A percentile compares a stretch with the other conserved stretches of the same genome.
phyloP scores from a whole-genome alignment of 306 rosid genomes.

The Glycine latifolia region DNA sequence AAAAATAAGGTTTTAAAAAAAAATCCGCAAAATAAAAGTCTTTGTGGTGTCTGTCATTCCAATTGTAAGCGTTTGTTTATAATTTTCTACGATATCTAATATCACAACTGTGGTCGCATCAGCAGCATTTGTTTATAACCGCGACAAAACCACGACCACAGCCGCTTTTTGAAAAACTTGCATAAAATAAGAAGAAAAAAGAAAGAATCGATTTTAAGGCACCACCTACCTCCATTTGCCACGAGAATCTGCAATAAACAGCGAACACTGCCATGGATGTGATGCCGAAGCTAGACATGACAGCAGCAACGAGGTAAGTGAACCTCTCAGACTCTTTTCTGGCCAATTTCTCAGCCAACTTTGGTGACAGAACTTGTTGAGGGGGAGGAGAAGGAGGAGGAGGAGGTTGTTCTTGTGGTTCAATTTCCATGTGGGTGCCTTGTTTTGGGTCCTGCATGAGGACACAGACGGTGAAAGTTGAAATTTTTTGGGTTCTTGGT shows the following conservation, averaged over 20 bases:
- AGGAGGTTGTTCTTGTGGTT: not conserved
- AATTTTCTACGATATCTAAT: not conserved
- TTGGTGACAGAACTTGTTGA: conserved; percentile 50
- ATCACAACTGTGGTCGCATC: too few species aligned
- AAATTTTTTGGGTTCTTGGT: conserved; percentile 46
- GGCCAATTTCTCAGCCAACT: conserved; percentile 65
- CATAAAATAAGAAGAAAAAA: not conserved
- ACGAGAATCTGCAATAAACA: conserved; percentile 84
- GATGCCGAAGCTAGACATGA: conserved; percentile 86
- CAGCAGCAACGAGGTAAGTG: conserved; percentile 84
- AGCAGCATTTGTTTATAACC: too few species aligned
- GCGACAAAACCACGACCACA: too few species aligned
- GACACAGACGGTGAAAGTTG: conserved; percentile 65
- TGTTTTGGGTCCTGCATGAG: conserved; percentile 73
- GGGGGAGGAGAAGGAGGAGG: not conserved
- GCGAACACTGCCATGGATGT: conserved; percentile 89
- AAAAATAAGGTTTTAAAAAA: too few species aligned
- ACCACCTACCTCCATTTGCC: conserved; percentile 91
- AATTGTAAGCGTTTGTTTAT: not conserved
- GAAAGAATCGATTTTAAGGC: too few species aligned
- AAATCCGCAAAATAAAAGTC: too few species aligned
- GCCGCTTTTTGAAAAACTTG: too few species aligned
- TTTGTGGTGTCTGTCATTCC: too few species aligned
- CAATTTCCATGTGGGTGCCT: conserved; percentile 44
- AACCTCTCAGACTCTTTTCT: conserved; percentile 80